Evolutionary conservation across 257 asterid genomes (phyloP), one percentile per base, ranked within the genome.

Genomic region (Osmanthus fragrans): DNA sequence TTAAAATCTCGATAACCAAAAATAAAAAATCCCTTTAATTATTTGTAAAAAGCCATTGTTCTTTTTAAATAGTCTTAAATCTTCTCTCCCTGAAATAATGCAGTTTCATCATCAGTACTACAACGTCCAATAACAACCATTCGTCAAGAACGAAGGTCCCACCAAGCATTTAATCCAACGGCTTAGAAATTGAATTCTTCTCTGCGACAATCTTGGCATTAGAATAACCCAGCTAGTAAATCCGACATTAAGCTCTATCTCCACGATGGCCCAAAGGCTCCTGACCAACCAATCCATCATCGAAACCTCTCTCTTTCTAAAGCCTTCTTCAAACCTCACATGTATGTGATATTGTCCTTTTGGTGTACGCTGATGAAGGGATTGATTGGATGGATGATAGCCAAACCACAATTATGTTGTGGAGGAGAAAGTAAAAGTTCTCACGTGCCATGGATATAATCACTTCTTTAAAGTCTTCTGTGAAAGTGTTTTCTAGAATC

Each of bases 61-160:
- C 63, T 19, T 54, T 54, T 54, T n/a, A 18, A 54, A 1, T 54
- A 51, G 19, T 54, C 29, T 58, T 36, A 30, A 65, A 64, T 65
- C 56, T 0, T 29, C 33, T 64, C 65, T 42, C 66, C 79, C 25
- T 66, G 36, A 71, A 45, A 42, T 76, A 67, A 40, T 73, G 65
- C 73, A 66, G 67, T 60, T 16, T 39, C 15, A 71, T 77, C 37
- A 54, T 37, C 69, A 63, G n/a, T 39, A 36, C 63, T 49, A 54
- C 84, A 82, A 73, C 82, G 74, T 27, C 77, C 82, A 3, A 78
- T 33, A 80, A 71, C 32, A 60, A 13, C 56, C 56, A 13, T 47
- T 47, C 56, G n/a, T 56, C 10, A 23, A 63, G 9, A 25, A 23
- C 7, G 4, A 63, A n/a, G 69, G 69, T 18, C 69, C 18, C 69